These are phyloP conservation scores for Melaleuca quinquenervia DNA, from an alignment of 345 rosid genomes.

Conservation along the genomic window DNA sequence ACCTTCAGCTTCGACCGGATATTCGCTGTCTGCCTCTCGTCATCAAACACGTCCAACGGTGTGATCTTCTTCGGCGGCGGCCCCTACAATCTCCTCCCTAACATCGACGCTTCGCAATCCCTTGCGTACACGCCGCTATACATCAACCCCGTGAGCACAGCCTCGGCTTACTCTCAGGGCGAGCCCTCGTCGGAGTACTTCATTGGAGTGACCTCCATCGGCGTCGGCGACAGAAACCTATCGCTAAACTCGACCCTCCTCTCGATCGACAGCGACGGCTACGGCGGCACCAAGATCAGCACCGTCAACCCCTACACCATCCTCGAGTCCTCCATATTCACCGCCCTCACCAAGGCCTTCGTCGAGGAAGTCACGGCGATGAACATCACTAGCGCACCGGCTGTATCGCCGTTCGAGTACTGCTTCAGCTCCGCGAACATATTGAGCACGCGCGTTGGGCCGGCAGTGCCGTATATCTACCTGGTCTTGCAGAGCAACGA, in stretches of 20 bases:
- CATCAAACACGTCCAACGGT: conserved; percentile 19
- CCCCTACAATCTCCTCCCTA: conserved; percentile 45
- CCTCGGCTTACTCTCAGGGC: conserved; percentile 19
- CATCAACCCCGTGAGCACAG: conserved; percentile 49
- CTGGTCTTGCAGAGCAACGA: conserved; percentile 34
- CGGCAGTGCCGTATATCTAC: conserved; percentile 39
- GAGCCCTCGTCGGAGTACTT: conserved; percentile 61
- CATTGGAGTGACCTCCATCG: conserved; percentile 41
- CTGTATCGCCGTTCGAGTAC: conserved; percentile 43
- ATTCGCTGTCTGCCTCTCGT: conserved; percentile 46
- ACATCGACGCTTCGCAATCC: conserved; percentile 25
- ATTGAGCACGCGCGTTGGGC: conserved; percentile 35
- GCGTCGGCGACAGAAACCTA: conserved; percentile 17
- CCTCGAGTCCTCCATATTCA: conserved; percentile 39
- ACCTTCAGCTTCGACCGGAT: conserved; percentile 46
- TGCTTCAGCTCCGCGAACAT: conserved; percentile 39
- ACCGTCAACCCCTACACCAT: conserved; percentile 62
- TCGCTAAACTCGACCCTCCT: conserved; percentile 29
- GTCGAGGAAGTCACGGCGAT: conserved; percentile 15
- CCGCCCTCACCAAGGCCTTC: conserved; percentile 29
- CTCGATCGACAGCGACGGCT: conserved; percentile 24
- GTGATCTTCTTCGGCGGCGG: conserved; percentile 52
- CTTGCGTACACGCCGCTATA: conserved; percentile 45
- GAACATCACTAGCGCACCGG: conserved; percentile 35
- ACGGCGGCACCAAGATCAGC: conserved; percentile 72